Percentiles rank a stretch among this genome's conserved stretches.
Evolutionary conservation across 164 flowering plant genomes (phyloP).

Genomic region (Pachysandra terminalis): DNA sequence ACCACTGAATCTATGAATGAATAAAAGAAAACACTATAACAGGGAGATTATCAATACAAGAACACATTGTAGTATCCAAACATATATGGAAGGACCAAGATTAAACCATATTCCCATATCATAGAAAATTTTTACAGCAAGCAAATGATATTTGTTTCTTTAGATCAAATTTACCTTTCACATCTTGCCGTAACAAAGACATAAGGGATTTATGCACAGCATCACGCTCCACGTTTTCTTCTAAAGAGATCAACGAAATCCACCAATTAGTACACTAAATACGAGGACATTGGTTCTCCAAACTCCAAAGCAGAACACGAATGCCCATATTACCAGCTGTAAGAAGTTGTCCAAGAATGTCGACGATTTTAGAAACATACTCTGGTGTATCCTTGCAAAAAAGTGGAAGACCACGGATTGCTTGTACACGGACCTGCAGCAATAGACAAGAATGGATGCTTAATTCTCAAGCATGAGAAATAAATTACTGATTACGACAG

Average conservation of each 20-base stretch:
- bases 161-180: slow-evolving; percentile 50
- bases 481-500: too few species aligned
- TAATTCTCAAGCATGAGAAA: too few species aligned
- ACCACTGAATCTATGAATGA: too few species aligned
- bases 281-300: not conserved
- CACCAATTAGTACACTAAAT: slow-evolving; percentile 7
- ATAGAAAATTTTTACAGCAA: not conserved
- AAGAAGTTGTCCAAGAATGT: slow-evolving; percentile 81
- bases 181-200: slow-evolving; percentile 89
- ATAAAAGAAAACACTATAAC: too few species aligned
- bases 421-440: slow-evolving; percentile 84
- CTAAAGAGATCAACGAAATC: slow-evolving; percentile 29
- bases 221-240: slow-evolving; percentile 95
- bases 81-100: not conserved
- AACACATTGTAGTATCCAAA: too few species aligned
- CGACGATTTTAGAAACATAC: slow-evolving; percentile 72
- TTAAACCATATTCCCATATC: not conserved
- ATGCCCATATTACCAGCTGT: slow-evolving; percentile 48
- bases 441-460: not conserved
- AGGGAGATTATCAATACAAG: too few species aligned
- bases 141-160: not conserved
- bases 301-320: not conserved
- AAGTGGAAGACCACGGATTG: slow-evolving; percentile 94
- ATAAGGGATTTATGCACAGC: slow-evolving; percentile 90
- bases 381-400: slow-evolving; percentile 96